Percentiles rank a stretch among this genome's conserved stretches.
These are phyloP conservation scores for Raphanus hybrid DNA, from an alignment of 441 rosid genomes.

Conservation along the genomic window DNA sequence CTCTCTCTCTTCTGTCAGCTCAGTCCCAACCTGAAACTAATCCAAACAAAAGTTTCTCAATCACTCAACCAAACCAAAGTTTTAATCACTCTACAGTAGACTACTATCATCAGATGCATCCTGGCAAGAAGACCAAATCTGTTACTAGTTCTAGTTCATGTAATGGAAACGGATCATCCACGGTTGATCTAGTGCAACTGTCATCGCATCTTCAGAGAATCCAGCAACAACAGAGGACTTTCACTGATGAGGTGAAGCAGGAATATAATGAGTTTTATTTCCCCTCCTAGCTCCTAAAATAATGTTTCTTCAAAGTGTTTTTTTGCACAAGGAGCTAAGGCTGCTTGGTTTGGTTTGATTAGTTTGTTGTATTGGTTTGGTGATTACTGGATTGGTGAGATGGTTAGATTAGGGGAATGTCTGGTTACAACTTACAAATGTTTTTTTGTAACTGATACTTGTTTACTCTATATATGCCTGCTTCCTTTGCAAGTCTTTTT, in stretches of 20 bases:
- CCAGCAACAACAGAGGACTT: constrained; percentile 72
- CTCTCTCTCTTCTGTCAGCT: constrained; percentile 99
- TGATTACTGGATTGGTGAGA: constrained; percentile 21
- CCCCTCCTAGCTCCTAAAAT: constrained; percentile 41
- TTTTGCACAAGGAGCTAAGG: neutral
- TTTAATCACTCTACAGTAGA: constrained; percentile 7
- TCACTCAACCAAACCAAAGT: constrained; percentile 40
- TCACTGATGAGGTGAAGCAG: constrained; percentile 54
- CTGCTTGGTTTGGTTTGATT: constrained; percentile 13
- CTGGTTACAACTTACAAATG: neutral
- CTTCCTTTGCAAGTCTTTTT: constrained; percentile 17
- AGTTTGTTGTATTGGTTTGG: constrained; percentile 14
- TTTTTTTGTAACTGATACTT: neutral
- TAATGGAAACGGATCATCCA: constrained; percentile 48
- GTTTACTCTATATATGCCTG: constrained; percentile 23
- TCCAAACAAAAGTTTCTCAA: constrained; percentile 44
- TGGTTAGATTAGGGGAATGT: constrained; percentile 19
- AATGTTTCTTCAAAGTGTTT: constrained; percentile 18
- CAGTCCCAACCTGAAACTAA: constrained; percentile 54
- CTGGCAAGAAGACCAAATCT: constrained; percentile 39
- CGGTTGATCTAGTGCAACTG: constrained; percentile 69
- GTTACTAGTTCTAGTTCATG: constrained; percentile 38
- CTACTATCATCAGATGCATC: constrained; percentile 27
- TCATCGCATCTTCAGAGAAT: constrained; percentile 79
- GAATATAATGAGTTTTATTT: constrained; percentile 55